These are phyloP conservation scores for Daldinia loculata DNA, from an alignment of 495 filamentous ascomycete species.

Conservation along the genomic window DNA sequence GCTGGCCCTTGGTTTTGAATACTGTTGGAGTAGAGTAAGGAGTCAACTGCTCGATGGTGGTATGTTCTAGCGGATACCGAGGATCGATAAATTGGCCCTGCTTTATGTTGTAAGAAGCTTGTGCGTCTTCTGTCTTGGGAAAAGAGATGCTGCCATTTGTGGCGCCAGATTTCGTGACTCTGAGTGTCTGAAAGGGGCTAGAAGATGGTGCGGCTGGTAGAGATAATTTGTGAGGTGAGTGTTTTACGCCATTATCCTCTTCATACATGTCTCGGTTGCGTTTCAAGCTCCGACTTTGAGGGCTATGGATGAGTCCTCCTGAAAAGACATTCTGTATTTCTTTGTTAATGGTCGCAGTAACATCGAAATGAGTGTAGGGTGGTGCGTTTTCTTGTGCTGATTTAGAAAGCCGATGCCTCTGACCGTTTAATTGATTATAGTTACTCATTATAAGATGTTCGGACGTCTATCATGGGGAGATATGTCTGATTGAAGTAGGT, in stretches of 20 bases:
- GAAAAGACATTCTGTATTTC: not conserved
- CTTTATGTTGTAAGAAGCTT: not conserved
- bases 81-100: not conserved
- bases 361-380: not conserved
- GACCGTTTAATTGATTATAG: not conserved
- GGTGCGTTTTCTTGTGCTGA: not conserved
- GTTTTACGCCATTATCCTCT: slow-evolving; percentile 4
- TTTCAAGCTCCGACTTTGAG: slow-evolving; percentile 11
- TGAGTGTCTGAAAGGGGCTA: slow-evolving; percentile 26
- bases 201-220: slow-evolving; percentile 15
- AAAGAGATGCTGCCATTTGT: not conserved
- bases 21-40: slow-evolving; percentile 10
- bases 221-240: slow-evolving; percentile 1
- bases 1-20: not conserved
- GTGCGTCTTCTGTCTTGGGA: not conserved
- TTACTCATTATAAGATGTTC: not conserved
- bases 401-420: not conserved
- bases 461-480: not conserved
- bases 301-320: not conserved
- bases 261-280: slow-evolving; percentile 12
- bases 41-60: slow-evolving; percentile 21
- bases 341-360: not conserved
- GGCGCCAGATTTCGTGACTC: slow-evolving; percentile 23
- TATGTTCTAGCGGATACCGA: slow-evolving; percentile 7
- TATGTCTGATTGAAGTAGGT: not conserved